Evolutionary conservation across 768 basidiomycete species (phyloP).

Genomic region (Polyporus arcularius): DNA sequence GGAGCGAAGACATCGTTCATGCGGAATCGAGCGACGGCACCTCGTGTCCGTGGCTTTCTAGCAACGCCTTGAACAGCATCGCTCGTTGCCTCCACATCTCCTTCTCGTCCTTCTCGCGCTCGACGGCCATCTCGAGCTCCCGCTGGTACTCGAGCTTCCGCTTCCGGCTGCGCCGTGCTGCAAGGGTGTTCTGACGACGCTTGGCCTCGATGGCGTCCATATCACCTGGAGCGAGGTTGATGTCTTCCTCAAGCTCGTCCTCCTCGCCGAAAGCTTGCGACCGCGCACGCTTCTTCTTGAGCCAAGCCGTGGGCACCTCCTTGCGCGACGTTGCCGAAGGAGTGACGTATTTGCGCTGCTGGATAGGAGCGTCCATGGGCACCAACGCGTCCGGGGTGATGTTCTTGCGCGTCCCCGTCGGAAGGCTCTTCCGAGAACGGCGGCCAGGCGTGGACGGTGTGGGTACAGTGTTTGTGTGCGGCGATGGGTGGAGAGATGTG

Average conservation of each 20-base stretch:
- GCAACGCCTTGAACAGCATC: conserved; percentile 46
- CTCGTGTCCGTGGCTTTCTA: conserved; percentile 57
- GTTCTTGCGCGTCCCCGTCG: conserved; percentile 75
- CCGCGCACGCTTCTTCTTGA: conserved; percentile 62
- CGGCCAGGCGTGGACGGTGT: conserved; percentile 17
- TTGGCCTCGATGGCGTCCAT: conserved; percentile 76
- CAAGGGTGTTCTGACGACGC: conserved; percentile 82
- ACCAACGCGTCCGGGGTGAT: conserved; percentile 65
- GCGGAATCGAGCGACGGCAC: conserved; percentile 38
- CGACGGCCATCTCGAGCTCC: conserved; percentile 59
- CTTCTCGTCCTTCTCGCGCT: conserved; percentile 54
- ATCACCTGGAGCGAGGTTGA: conserved; percentile 47
- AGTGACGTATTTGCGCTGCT: conserved; percentile 69
- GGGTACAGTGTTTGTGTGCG: conserved; percentile 26
- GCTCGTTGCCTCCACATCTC: conserved; percentile 67
- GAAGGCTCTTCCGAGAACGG: conserved; percentile 34
- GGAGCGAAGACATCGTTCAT: conserved; percentile 9
- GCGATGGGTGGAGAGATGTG: conserved; percentile 36
- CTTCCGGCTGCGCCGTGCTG: conserved; percentile 77
- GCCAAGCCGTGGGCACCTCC: conserved; percentile 66
- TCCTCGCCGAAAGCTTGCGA: conserved; percentile 48
- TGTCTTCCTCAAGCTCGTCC: conserved; percentile 48
- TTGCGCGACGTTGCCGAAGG: conserved; percentile 81
- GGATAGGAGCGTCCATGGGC: conserved; percentile 77
- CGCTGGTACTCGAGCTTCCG: conserved; percentile 72